Evolutionary conservation across 768 basidiomycete genomes (phyloP).

Genomic region (Mycena galopus): DNA sequence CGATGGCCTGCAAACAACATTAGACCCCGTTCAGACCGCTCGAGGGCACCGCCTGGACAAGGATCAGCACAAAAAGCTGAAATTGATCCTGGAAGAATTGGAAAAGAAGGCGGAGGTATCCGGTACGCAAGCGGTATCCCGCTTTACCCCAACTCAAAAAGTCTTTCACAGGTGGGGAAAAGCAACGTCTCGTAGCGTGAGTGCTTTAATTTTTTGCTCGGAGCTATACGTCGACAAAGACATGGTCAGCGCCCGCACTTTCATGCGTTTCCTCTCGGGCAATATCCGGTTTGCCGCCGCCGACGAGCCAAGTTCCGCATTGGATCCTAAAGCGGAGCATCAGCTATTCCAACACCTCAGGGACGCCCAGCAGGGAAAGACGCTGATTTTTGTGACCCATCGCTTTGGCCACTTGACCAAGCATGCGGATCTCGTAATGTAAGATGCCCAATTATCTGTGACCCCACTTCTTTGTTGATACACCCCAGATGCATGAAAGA

Average conservation of each 20-base stretch:
- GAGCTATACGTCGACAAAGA: background rate
- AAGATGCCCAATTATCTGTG: background rate
- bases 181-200: slow-evolving; percentile 31
- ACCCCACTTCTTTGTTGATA: background rate
- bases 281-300: background rate
- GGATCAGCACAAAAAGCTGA: slow-evolving; percentile 13
- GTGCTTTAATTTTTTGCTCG: background rate
- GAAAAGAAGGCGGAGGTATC: slow-evolving; percentile 3
- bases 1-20: slow-evolving; percentile 2
- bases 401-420: background rate
- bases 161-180: slow-evolving; percentile 19
- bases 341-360: background rate
- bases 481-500: background rate
- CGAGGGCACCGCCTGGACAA: background rate
- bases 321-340: background rate
- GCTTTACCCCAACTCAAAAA: background rate
- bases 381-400: background rate
- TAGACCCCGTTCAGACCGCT: background rate
- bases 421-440: background rate
- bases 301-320: background rate
- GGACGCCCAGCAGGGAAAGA: background rate
- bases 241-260: background rate
- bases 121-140: slow-evolving; percentile 6
- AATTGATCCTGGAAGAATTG: background rate
- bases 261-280: background rate